Conservation (phyloP, 352 stramenopile genomes). For the Pythium chondricola region DNA sequence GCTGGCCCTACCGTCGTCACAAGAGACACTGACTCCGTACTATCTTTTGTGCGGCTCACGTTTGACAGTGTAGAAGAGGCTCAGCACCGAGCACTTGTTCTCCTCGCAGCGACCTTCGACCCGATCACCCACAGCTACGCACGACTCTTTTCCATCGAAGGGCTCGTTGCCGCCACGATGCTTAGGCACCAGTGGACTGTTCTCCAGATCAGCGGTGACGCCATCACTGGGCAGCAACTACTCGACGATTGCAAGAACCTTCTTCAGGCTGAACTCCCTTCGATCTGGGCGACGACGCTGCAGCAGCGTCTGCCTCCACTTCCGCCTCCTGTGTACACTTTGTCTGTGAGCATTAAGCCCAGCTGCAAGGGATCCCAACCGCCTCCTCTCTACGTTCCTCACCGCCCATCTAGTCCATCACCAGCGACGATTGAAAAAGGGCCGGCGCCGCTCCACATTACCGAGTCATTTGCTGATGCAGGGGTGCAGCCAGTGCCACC, state of each 20-base stretch:
- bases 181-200: constrained; percentile 64
- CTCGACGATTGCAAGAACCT: constrained; percentile 19
- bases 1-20: constrained; percentile 4
- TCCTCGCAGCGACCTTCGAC: constrained; percentile 76
- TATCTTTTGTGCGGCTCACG: constrained; percentile 59
- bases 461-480: constrained; percentile 9
- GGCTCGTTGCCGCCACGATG: constrained; percentile 40
- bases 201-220: constrained; percentile 31
- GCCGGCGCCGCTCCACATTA: constrained; percentile 10
- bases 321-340: no score
- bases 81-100: constrained; percentile 48
- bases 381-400: constrained; percentile 3
- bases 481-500: constrained; percentile 13
- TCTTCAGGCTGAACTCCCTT: constrained; percentile 44
- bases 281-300: constrained; percentile 23
- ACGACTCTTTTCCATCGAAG: constrained; percentile 53
- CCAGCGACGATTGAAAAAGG: no score
- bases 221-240: constrained; percentile 10
- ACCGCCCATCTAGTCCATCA: no score
- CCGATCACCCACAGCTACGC: constrained; percentile 47
- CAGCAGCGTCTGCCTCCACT: constrained; percentile 7
- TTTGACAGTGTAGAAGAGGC: constrained; percentile 72
- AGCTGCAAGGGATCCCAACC: no score
- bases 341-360: no score
- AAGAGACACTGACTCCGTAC: constrained; percentile 19